A percentile compares a stretch with the other conserved stretches of the same genome.
Evolutionary conservation across 148 eudicot species (phyloP).

Genomic region (Amaranthus cruentus): DNA sequence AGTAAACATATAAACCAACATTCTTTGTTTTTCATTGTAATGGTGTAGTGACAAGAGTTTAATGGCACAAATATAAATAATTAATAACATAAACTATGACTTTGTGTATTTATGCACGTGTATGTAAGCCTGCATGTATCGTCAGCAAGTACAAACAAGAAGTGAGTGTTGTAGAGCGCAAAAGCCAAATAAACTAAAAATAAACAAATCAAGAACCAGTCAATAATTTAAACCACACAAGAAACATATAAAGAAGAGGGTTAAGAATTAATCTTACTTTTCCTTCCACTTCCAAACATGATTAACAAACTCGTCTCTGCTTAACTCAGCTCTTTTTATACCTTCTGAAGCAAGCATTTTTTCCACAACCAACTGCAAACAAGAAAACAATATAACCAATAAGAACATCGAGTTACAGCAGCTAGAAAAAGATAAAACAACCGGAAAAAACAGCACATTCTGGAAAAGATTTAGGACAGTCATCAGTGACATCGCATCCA

Average conservation of each 20-base stretch:
- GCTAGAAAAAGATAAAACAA: neutral
- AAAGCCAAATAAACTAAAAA: neutral
- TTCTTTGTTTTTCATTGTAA: too few relatives aligned
- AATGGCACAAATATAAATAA: neutral
- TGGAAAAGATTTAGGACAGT: neutral
- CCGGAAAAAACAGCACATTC: neutral
- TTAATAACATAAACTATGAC: too few relatives aligned
- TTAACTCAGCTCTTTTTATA: conserved; percentile 77
- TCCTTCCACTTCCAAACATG: conserved; percentile 99
- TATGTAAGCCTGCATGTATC: too few relatives aligned
- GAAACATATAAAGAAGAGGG: neutral
- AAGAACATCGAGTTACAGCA: neutral
- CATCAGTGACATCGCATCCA: neutral
- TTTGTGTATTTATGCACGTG: too few relatives aligned
- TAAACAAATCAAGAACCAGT: neutral
- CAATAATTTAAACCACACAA: neutral
- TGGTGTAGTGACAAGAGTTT: too few relatives aligned
- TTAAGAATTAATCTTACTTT: conserved; percentile 46
- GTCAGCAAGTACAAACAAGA: neutral
- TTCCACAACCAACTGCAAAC: conserved; percentile 91
- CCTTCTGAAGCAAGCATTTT: conserved; percentile 95
- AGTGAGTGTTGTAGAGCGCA: neutral
- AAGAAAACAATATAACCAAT: conserved; percentile 16
- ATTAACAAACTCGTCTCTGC: conserved; percentile 76
- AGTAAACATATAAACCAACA: neutral